These are phyloP conservation scores for Mortierella alpina DNA, from an alignment of 192 early-diverging fungal genomes.

Conservation along the genomic window DNA sequence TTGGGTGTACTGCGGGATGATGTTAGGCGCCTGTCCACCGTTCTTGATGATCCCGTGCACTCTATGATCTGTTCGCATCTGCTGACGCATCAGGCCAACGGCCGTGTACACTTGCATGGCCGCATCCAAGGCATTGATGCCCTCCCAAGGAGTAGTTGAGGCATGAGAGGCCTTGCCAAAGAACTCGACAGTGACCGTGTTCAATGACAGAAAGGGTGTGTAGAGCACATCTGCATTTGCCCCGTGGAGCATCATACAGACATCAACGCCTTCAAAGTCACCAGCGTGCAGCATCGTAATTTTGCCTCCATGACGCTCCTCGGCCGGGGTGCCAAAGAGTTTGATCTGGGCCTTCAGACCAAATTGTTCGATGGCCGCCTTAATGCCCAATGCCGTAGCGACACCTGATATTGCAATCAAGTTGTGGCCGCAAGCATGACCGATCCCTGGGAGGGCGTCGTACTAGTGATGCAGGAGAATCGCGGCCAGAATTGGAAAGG, in stretches of 20 bases:
- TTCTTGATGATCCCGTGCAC: slow-evolving; percentile 84
- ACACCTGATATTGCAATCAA: slow-evolving; percentile 80
- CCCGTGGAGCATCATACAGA: slow-evolving; percentile 88
- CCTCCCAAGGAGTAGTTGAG: slow-evolving; percentile 63
- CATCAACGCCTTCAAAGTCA: slow-evolving; percentile 78
- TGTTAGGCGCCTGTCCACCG: slow-evolving; percentile 70
- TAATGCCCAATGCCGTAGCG: slow-evolving; percentile 66
- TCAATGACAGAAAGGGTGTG: slow-evolving; percentile 56
- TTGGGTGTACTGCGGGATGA: slow-evolving; percentile 76
- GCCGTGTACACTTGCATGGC: slow-evolving; percentile 69
- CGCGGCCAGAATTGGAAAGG: neutral
- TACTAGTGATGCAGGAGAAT: slow-evolving; percentile 38
- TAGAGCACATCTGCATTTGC: slow-evolving; percentile 61
- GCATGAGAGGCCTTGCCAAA: slow-evolving; percentile 83
- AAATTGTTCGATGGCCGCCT: slow-evolving; percentile 49
- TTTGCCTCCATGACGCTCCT: slow-evolving; percentile 74
- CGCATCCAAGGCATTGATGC: slow-evolving; percentile 87
- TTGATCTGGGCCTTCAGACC: slow-evolving; percentile 67
- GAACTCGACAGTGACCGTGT: slow-evolving; percentile 67
- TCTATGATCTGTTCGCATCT: slow-evolving; percentile 69
- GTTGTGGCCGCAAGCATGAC: slow-evolving; percentile 79
- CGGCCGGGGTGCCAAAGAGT: slow-evolving; percentile 85
- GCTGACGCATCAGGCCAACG: slow-evolving; percentile 78
- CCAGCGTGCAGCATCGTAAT: slow-evolving; percentile 73
- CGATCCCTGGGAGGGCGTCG: slow-evolving; percentile 76